A percentile compares a stretch with the other conserved stretches of the same genome.
Evolutionary conservation across 768 basidiomycete species (phyloP).

Genomic region (Lepiota venenata): DNA sequence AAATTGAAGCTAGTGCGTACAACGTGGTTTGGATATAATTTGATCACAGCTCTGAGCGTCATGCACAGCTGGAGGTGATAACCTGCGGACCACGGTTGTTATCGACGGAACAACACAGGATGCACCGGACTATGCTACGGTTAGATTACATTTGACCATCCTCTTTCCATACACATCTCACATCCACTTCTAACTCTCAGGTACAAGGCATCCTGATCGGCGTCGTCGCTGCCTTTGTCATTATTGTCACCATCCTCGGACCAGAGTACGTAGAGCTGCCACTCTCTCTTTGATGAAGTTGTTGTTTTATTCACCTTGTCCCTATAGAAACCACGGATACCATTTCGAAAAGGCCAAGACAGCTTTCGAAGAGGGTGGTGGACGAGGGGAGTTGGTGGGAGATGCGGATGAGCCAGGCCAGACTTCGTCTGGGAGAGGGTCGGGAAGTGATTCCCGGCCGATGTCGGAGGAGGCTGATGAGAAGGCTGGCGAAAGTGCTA

Average conservation of each 20-base stretch:
- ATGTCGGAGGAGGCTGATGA: neutral
- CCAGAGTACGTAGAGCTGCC: conserved; percentile 50
- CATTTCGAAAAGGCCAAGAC: conserved; percentile 84
- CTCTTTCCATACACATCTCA: neutral
- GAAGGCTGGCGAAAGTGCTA: neutral
- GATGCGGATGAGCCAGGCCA: conserved; percentile 14
- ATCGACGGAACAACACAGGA: conserved; percentile 35
- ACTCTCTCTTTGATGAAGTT: neutral
- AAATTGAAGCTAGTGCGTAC: conserved; percentile 70
- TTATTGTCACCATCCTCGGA: conserved; percentile 75
- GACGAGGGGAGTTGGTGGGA: conserved; percentile 37
- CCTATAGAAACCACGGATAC: conserved; percentile 60
- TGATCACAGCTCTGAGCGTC: conserved; percentile 17
- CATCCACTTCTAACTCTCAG: conserved; percentile 20
- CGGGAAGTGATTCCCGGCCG: neutral
- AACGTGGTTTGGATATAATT: neutral
- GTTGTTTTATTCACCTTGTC: neutral
- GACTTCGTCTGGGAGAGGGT: neutral
- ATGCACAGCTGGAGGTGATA: conserved; percentile 52
- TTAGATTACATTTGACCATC: neutral
- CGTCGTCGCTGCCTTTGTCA: conserved; percentile 70
- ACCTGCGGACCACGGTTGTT: conserved; percentile 48
- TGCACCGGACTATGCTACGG: conserved; percentile 64
- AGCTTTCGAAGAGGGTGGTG: conserved; percentile 77
- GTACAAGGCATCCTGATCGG: conserved; percentile 91